Base-by-base conservation (phyloP, 2,329 filamentous ascomycete species). In the Neofusicoccum sp. region DNA sequence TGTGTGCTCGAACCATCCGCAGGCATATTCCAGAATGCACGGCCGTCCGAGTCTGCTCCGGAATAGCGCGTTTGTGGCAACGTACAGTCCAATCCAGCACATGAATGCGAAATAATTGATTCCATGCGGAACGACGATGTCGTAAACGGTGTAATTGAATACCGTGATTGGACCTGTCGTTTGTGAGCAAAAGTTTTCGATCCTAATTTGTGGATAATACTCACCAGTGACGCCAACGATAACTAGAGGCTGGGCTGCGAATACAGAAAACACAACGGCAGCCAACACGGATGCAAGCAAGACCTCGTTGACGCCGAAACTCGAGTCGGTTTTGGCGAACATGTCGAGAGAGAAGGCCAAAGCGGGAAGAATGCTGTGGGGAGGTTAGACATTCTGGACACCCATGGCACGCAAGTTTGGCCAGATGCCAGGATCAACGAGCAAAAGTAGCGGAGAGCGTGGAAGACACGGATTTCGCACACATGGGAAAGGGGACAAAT, bases 101-200 rank as follows among this genome's bases (percentile, higher is more conserved):
- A 96, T 96, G 73, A 96, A 96, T 6, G 88, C 86, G 59, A 96
- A 85, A 71, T 93, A 96, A 70, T 93, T 88, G 4, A 89, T 89
- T 1, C 89, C 90, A 0, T 86, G 86, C 1, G 89, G 87, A 1
- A 82, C 78, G 71, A 96, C 90, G 65, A 96, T 96, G 73, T 95
- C 89, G 77, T 93, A 96, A 2, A 96, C 90, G 3, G 92, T 96
- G 71, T 96, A 96, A 72, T 96, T 96, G 71, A 96, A 96, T 30
- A 96, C 91, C 14, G 92, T 96, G 61, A 96, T 96, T 3, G 91
- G 91, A n/a, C 86, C 86, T 84, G 60, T 6, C 12, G 26, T 16
- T 20, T 16, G 43, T 69, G 58, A 71, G 65, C 20, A 33, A 14
- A 4, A 9, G 14, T 20, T 47, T 28, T 20, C 30, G 24, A n/a